A percentile compares a stretch with the other conserved stretches of the same genome.
These are phyloP conservation scores for Naganishia friedmannii DNA, from an alignment of 768 basidiomycete species.

Conservation along the genomic window DNA sequence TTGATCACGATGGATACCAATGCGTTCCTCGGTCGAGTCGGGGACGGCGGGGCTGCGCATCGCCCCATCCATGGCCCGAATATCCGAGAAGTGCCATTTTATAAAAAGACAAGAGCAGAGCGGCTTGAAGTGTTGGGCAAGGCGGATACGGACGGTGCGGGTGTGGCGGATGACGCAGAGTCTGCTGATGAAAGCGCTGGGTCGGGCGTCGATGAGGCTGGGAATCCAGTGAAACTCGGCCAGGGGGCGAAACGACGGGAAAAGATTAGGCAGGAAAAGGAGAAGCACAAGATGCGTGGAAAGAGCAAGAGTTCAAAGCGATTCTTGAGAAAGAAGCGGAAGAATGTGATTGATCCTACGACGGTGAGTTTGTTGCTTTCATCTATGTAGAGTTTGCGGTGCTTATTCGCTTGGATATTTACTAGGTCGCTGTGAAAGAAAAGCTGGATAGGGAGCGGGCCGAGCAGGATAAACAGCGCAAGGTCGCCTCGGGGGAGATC, in stretches of 20 bases:
- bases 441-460: conserved; percentile 64
- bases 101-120: conserved; percentile 74
- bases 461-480: conserved; percentile 50
- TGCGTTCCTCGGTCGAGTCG: conserved; percentile 48
- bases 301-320: conserved; percentile 77
- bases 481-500: conserved; percentile 30
- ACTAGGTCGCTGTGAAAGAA: conserved; percentile 59
- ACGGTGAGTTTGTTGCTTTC: conserved; percentile 51
- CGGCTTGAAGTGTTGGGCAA: conserved; percentile 70
- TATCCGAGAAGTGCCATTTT: conserved; percentile 58
- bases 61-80: conserved; percentile 11
- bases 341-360: conserved; percentile 84
- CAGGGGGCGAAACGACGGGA: conserved; percentile 49
- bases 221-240: conserved; percentile 52
- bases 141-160: conserved; percentile 54
- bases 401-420: background rate
- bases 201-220: conserved; percentile 45
- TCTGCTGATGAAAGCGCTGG: conserved; percentile 55
- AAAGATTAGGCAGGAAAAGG: conserved; percentile 53
- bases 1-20: conserved; percentile 67
- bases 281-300: conserved; percentile 77
- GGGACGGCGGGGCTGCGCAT: conserved; percentile 14
- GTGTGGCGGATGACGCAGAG: conserved; percentile 60
- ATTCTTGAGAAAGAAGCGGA: conserved; percentile 80
- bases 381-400: background rate